Conservation (phyloP, 768 basidiomycete species). For the Imleria badia region DNA sequence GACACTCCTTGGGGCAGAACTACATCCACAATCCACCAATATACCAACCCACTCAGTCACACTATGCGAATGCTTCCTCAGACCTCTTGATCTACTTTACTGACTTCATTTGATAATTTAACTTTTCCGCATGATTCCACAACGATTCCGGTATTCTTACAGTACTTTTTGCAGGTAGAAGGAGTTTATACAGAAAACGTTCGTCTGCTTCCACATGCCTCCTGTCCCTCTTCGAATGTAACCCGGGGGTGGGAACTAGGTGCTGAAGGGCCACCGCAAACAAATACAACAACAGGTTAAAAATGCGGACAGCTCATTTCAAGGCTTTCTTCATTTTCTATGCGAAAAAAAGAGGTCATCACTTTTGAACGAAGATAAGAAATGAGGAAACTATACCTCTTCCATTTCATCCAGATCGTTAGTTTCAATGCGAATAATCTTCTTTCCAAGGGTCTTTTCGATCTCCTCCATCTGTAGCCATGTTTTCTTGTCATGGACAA, state of each 20-base stretch:
- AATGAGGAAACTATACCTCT: constrained; percentile 51
- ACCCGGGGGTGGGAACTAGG: no score
- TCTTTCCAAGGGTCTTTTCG: constrained; percentile 71
- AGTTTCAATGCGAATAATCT: constrained; percentile 86
- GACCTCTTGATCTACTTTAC: background rate
- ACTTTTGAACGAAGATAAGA: background rate
- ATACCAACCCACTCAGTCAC: no score
- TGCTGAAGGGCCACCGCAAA: no score
- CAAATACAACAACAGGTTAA: background rate
- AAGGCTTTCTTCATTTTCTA: constrained; percentile 82
- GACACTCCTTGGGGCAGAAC: background rate
- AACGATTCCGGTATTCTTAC: background rate
- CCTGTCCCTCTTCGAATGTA: no score
- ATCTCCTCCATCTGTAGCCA: constrained; percentile 91
- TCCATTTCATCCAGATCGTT: constrained; percentile 94
- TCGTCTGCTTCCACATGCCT: background rate
- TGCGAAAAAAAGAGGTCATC: background rate
- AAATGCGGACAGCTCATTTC: constrained; percentile 42
- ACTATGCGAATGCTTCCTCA: no score
- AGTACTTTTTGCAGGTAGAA: background rate
- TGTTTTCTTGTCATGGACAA: constrained; percentile 88
- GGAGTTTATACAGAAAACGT: background rate
- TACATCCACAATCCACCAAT: background rate
- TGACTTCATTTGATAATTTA: background rate
- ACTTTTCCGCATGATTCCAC: background rate